Base-by-base conservation (phyloP, 2,329 filamentous ascomycete genomes). In the Exutisphaerella laricina region DNA sequence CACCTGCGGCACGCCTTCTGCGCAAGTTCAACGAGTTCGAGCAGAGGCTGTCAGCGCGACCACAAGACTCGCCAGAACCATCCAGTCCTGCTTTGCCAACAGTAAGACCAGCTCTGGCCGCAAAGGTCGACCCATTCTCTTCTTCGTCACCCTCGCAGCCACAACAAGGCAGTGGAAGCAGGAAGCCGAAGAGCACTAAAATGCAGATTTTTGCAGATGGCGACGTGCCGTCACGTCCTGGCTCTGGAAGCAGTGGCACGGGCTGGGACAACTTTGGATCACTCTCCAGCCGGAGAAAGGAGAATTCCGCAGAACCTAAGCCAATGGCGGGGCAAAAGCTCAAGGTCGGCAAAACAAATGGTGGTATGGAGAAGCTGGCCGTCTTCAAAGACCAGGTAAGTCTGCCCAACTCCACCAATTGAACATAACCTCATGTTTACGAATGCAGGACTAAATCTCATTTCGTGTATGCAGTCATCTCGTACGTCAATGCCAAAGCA, bases 301-400 rank as follows among this genome's bases (percentile, higher is more conserved):
- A 98, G 66, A 98, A 98, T 60, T 73, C 75, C 5, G 71, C 89
- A 53, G 88, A 90, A 62, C 80, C 89, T 8, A 89, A 84, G 61
- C 88, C 90, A 14, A 96, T 89, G 92, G 84, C 74, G 8, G 92
- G 92, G 18, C 88, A 97, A 70, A 96, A 85, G 29, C 68, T 98
- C 55, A 87, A 90, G 66, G 85, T 80, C 2, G 88, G 85, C 30
- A 90, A 88, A 57, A 92, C 87, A 70, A 86, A 87, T 69, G 79
- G 73, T 31, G 79, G 75, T 22, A 77, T 75, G 41, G 75, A 82
- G 41, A 97, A 96, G 73, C 84, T 98, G 81, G 73, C 83, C 60
- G 79, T 98, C 33, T 98, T 96, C 73, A 90, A 86, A 74, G 92
- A 98, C 74, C 74, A 85, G 85, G 92, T 98, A 84, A 83, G 88